Evolutionary conservation across 257 asterid species (phyloP), one percentile per base, ranked within the genome.

Genomic region (Primulina eburnea): DNA sequence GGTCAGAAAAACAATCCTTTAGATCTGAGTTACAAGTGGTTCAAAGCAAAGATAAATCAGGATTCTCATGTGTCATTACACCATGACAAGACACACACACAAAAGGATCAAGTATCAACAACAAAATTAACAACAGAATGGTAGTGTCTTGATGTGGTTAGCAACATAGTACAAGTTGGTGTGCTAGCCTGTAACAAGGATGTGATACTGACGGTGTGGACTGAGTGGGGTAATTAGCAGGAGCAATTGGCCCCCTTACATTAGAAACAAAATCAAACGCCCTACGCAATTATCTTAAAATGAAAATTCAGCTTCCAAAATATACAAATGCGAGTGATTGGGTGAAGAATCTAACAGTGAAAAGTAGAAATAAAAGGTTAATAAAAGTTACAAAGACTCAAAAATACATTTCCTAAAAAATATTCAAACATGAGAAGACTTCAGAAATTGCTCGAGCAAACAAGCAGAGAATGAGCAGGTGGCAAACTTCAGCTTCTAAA

Each of bases 381-480:
- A 64, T 61, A 62, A 37, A 64, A 24, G 8, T 24, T 53, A 70
- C 9, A 28, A 28, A 28, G 30, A 28, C 4, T 28, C 0, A 28
- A 28, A 28, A 28, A 28, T 1, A 28, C 4, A 0, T 5, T 32
- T 7, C 5, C 5, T 32, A 32, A 32, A 32, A 32, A 32, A 32
- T 4, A 4, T 32, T 28, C 4, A 28, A 2, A 28, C 30, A 28
- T 3, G 30, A 28, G 30, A 28, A 32, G 53, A 52, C 62, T 37
- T 47, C 37, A 32, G 66, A 65, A 70, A 53, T 43, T n/a, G 58
- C 68, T 26, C 55, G 34, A 72, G 56, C 76, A 79, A 75, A 75
- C 71, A 73, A 69, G 71, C 59, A 52, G 66, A 73, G 53, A 78
- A 76, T 68, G 59, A 32, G 63, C 57, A 70, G 26, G 69, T 35